Evolutionary conservation across 495 filamentous ascomycete genomes (phyloP).

Genomic region (Aspergillus cavernicola): DNA sequence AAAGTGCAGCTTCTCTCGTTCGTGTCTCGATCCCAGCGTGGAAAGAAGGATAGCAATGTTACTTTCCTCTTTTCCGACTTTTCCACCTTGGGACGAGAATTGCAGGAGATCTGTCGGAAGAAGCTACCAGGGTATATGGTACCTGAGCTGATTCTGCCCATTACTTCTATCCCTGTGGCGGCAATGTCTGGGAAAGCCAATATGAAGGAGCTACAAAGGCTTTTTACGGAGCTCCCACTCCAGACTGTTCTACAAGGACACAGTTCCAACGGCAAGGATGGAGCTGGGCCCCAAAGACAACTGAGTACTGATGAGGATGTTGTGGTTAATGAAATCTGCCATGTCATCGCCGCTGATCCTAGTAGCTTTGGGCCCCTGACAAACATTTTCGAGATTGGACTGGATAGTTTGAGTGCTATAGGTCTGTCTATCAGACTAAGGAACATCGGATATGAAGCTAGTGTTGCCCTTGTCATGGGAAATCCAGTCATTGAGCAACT

Average conservation of each 20-base stretch:
- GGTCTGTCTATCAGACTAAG: constrained; percentile 64
- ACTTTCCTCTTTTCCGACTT: constrained; percentile 23
- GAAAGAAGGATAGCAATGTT: constrained; percentile 7
- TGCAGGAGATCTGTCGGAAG: constrained; percentile 36
- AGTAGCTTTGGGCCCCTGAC: constrained; percentile 48
- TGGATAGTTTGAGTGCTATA: constrained; percentile 38
- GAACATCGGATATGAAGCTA: constrained; percentile 50
- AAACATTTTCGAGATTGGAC: constrained; percentile 38
- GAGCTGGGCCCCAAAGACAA: not conserved
- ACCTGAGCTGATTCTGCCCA: constrained; percentile 45
- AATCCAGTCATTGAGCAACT: constrained; percentile 59
- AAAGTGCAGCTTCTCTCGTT: constrained; percentile 44
- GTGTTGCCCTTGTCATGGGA: constrained; percentile 63
- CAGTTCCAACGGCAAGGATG: constrained; percentile 1
- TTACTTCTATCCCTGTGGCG: constrained; percentile 39
- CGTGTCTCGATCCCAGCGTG: constrained; percentile 16
- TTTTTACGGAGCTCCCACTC: constrained; percentile 24
- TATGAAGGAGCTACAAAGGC: constrained; percentile 37
- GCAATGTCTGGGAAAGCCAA: constrained; percentile 48
- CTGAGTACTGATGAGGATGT: constrained; percentile 20
- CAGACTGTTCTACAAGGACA: constrained; percentile 22
- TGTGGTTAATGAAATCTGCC: constrained; percentile 22
- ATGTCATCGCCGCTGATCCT: constrained; percentile 25
- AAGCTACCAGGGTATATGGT: constrained; percentile 54
- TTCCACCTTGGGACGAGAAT: constrained; percentile 18